These are phyloP conservation scores for Trypanosomatidae sp. DNA, from an alignment of 208 protist genomes.

Conservation along the genomic window DNA sequence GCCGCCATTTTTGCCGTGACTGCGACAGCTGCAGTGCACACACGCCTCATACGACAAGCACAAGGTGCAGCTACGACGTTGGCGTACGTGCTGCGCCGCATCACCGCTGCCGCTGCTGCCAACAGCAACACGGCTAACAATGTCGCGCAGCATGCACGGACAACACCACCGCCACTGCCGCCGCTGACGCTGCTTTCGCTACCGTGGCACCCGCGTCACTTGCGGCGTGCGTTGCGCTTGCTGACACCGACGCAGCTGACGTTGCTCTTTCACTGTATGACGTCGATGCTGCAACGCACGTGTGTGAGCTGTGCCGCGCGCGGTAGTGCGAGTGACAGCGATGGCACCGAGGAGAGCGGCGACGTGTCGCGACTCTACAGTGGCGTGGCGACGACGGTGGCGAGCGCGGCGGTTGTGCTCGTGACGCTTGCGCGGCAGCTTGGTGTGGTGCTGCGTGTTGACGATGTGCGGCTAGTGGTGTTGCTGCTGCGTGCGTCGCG, in stretches of 20 bases:
- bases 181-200: too few species aligned
- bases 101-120: too few species aligned
- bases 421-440: conserved; percentile 48
- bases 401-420: conserved; percentile 41
- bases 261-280: conserved; percentile 9
- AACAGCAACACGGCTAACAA: too few species aligned
- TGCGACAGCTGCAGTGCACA: too few species aligned
- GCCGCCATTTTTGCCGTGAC: too few species aligned
- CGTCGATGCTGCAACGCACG: conserved; percentile 1
- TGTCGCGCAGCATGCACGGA: too few species aligned
- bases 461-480: conserved; percentile 26
- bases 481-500: conserved; percentile 49
- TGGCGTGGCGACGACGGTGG: conserved; percentile 19
- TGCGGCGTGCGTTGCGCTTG: conserved; percentile 46
- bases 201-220: conserved; percentile 56
- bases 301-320: neutral
- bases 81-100: too few species aligned
- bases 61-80: too few species aligned
- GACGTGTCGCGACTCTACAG: conserved; percentile 8
- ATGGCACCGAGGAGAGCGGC: too few species aligned
- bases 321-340: too few species aligned
- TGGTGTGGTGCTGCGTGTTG: conserved; percentile 17
- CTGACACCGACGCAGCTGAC: conserved; percentile 17
- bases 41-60: too few species aligned
- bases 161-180: too few species aligned